Evolutionary conservation across 805 yeast species (phyloP).

Genomic region (Hermanozyma aechmeae): DNA sequence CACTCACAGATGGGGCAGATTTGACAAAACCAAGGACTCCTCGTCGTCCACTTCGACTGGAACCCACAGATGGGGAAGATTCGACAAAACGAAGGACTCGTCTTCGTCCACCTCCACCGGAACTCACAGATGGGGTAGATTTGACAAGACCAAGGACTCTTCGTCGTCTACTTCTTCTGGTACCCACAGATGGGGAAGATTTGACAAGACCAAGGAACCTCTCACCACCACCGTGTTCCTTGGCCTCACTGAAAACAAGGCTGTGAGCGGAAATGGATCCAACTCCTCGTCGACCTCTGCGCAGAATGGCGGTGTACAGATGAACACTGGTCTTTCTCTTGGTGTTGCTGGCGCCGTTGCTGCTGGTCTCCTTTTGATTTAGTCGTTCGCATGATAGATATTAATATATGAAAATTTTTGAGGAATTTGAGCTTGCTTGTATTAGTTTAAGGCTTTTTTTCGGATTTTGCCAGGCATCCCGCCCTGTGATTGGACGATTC

Average conservation of each 20-base stretch:
- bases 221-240: conserved; percentile 27
- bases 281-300: conserved; percentile 14
- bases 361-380: conserved; percentile 42
- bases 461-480: no score
- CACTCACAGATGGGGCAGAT: conserved; percentile 50
- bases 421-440: no score
- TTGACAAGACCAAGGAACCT: conserved; percentile 27
- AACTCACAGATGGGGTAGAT: conserved; percentile 22
- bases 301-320: conserved; percentile 12
- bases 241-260: conserved; percentile 12
- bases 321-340: conserved; percentile 11
- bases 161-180: conserved; percentile 22
- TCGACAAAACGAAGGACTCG: conserved; percentile 12
- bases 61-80: conserved; percentile 21
- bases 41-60: conserved; percentile 12
- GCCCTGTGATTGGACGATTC: no score
- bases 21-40: conserved; percentile 36
- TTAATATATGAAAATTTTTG: no score
- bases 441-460: no score
- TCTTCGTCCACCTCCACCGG: conserved; percentile 13
- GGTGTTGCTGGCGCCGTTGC: conserved; percentile 36
- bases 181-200: conserved; percentile 25
- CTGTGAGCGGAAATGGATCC: conserved; percentile 9
- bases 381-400: no score
- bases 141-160: conserved; percentile 27